phyloP scores from a whole-genome alignment of 2,329 filamentous ascomycete species.

The Penicillium sp. region DNA sequence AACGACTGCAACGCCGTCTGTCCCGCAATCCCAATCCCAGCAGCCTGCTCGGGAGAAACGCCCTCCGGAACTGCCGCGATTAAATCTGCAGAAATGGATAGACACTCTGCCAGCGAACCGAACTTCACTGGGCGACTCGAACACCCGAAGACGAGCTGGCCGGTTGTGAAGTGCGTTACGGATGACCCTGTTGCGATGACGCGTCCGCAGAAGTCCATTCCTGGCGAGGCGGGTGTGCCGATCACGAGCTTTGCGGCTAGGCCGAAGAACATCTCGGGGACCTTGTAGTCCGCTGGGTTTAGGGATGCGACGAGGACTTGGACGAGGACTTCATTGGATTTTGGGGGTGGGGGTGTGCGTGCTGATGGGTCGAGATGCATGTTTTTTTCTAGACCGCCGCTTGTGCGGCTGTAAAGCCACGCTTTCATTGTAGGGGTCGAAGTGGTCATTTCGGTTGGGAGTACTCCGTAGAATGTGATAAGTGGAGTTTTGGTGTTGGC shows the following conservation, averaged over 20 bases:
- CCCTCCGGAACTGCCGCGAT: conserved; percentile 46
- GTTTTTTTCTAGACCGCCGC: conserved; percentile 55
- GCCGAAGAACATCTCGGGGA: conserved; percentile 50
- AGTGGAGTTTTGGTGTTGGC: not conserved
- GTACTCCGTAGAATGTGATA: not conserved
- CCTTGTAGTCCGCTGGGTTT: conserved; percentile 68
- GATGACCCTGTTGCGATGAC: conserved; percentile 39
- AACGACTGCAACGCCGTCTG: conserved; percentile 53
- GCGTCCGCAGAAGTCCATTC: conserved; percentile 53
- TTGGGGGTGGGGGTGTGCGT: conserved; percentile 42
- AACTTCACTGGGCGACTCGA: conserved; percentile 30
- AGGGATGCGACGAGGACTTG: conserved; percentile 55
- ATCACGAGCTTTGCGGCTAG: conserved; percentile 43
- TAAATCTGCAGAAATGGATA: conserved; percentile 33
- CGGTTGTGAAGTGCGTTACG: conserved; percentile 34
- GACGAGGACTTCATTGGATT: conserved; percentile 55
- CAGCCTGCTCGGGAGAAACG: conserved; percentile 44
- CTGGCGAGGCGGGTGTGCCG: conserved; percentile 49
- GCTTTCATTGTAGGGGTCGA: conserved; percentile 51
- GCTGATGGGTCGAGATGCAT: conserved; percentile 49
- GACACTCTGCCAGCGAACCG: conserved; percentile 50
- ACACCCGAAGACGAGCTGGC: conserved; percentile 51
- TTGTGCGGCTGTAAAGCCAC: conserved; percentile 56
- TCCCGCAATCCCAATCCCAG: conserved; percentile 48
- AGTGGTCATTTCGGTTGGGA: not conserved